Base-by-base conservation (phyloP, 2,329 filamentous ascomycete genomes). In the Claviceps sp. region DNA sequence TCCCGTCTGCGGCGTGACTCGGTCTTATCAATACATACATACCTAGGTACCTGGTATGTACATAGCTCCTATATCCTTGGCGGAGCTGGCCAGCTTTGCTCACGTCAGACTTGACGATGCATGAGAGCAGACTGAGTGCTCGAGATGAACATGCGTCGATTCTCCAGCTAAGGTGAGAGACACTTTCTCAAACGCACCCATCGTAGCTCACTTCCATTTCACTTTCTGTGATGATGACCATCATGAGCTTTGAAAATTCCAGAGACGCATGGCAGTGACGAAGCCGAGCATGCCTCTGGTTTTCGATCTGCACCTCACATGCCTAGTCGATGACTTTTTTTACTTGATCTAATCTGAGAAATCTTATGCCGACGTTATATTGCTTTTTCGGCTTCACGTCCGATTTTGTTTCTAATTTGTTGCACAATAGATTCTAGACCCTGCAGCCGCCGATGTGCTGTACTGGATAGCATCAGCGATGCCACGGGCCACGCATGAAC, bases 401-500 rank as follows among this genome's bases (percentile, higher is more conserved):
- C 51, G 48, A 61, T 58, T 45, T 64, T 60, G 43, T 56, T 61
- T 63, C 67, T 70, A 60, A 72, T 66, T 48, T 69, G 66, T 30
- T 59, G 60, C 41, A 66, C 64, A 54, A 70, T 64, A 59, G 67
- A 62, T 57, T 66, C 67, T 56, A 84, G 61, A 3, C 80, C 79
- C 55, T 72, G 71, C 51, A 77, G 63, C 52, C 81, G 73, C 60
- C 73, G 68, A 38, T 73, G 67, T n/a, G 64, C 61, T 26, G 70
- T 70, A 47, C 66, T 70, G 45, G 76, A 73, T 30, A 82, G 63
- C 60, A 81, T 80, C n/a, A 80, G 60, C 47, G 73, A 73, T 10
- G 84, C 85, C 19, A 94, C 83, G 0, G 87, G 87, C 89, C 88
- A 94, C 11, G 84, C 87, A 65, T 94, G 88, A 53, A 93, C 82